Base-by-base conservation (phyloP, 2,329 filamentous ascomycete genomes). In the Aspergillus japonicus region DNA sequence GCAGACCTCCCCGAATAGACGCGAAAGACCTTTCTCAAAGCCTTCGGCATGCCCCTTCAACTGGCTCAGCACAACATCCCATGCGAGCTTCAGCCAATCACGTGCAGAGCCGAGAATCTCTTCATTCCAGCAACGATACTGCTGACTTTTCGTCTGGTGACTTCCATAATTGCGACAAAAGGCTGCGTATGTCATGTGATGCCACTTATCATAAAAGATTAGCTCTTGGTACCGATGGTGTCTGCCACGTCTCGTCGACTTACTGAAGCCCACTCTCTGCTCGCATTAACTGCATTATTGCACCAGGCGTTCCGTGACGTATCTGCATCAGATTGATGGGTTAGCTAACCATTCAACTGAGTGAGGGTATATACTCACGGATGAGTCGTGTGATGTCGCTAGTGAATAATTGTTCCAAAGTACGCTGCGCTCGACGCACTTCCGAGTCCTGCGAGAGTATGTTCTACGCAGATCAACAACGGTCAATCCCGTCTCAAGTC, bases 151-250 rank as follows among this genome's bases (percentile, higher is more conserved):
- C 14, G 60, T 54, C 11, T 21, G 2, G 47, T 66, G 35, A 11
- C 58, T 57, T 44, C 64, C 64, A 39, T 61, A 59, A 5, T 65
- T 57, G 33, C 61, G 59, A 51, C 64, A 66, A 26, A 57, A 66
- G 4, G 63, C 63, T n/a, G 53, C 33, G 24, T 66, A 66, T n/a
- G 57, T 61, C 14, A 11, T 2, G 29, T 58, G 49, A 26, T 62
- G 23, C 61, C 57, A 58, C 63, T 66, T 29, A 8, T 8, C 26
- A 29, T 10, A 8, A 29, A 7, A 10, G 26, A 29, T 29, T 29
- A 29, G 7, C 26, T 29, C 26, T 29, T 29, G 26, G 26, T 10
- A 29, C 8, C 26, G 7, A 29, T 29, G 26, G 26, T 29, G 26
- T 1, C 26, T 29, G 7, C 2, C 10, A 29, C 26, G 7, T 29